Percentiles rank a stretch among this genome's conserved stretches.
Conservation (phyloP, 177 flowering plant genomes). For the Vitis hybrid region DNA sequence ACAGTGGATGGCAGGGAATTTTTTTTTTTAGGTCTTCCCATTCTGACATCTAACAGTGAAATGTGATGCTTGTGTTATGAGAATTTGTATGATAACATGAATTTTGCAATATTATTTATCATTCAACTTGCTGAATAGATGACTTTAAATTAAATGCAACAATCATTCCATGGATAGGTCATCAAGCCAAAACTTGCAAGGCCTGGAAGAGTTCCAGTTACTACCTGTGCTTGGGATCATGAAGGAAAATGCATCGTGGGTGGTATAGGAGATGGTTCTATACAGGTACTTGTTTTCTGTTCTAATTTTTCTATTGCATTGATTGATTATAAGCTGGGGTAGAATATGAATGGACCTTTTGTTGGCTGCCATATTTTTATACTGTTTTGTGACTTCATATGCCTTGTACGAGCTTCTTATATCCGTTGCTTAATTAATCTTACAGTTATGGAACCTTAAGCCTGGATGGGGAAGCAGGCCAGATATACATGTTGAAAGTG, state of each 20-base stretch:
- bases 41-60: background rate
- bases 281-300: slow-evolving; percentile 55
- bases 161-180: slow-evolving; percentile 48
- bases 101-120: background rate
- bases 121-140: background rate
- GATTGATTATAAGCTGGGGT: background rate
- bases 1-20: background rate
- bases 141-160: background rate
- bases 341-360: background rate
- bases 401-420: slow-evolving; percentile 4
- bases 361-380: background rate
- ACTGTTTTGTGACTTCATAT: background rate
- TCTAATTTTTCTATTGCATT: background rate
- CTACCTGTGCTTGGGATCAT: slow-evolving; percentile 90
- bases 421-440: background rate
- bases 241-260: slow-evolving; percentile 93
- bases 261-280: slow-evolving; percentile 92
- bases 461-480: slow-evolving; percentile 99
- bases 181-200: slow-evolving; percentile 92
- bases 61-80: background rate
- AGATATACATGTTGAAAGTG: slow-evolving; percentile 66
- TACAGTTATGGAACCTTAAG: slow-evolving; percentile 88
- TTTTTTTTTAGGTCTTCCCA: background rate
- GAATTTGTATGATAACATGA: background rate
- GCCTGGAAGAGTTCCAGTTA: slow-evolving; percentile 93